phyloP scores from a whole-genome alignment of 345 rosid genomes.

The Luvunga scandens region DNA sequence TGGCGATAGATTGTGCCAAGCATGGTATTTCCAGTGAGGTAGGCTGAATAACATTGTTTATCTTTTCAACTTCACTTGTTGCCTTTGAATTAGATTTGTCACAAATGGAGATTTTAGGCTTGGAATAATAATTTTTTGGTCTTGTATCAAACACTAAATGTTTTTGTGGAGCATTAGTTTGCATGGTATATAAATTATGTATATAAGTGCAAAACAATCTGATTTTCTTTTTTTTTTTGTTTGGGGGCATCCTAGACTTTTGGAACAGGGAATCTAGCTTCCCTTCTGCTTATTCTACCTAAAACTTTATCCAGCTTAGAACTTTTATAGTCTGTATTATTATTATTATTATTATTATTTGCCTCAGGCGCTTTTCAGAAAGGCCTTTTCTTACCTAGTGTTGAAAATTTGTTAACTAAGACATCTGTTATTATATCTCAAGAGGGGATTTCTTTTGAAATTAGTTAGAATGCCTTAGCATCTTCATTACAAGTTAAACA shows the following conservation, averaged over 20 bases:
- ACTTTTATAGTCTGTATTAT: too few species aligned
- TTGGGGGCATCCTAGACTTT: background rate
- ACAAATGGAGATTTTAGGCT: background rate
- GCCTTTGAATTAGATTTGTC: background rate
- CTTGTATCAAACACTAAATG: background rate
- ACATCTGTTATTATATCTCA: background rate
- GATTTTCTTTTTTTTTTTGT: too few species aligned
- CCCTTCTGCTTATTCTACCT: background rate
- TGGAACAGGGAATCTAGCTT: background rate
- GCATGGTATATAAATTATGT: background rate
- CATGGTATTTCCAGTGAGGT: slow-evolving; percentile 95
- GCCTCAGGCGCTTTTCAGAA: background rate
- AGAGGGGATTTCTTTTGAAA: background rate
- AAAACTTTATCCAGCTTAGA: background rate
- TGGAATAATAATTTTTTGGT: background rate
- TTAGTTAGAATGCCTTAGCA: background rate
- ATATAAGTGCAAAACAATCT: background rate
- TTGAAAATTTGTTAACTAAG: background rate
- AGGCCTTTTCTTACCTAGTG: background rate
- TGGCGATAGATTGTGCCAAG: slow-evolving; percentile 94
- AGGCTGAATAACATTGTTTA: slow-evolving; percentile 15
- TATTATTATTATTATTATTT: too few species aligned
- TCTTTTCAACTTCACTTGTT: background rate
- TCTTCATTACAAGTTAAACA: background rate
- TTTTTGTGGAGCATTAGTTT: background rate